phyloP scores from a whole-genome alignment of 345 rosid genomes.

The Acer saccharum region DNA sequence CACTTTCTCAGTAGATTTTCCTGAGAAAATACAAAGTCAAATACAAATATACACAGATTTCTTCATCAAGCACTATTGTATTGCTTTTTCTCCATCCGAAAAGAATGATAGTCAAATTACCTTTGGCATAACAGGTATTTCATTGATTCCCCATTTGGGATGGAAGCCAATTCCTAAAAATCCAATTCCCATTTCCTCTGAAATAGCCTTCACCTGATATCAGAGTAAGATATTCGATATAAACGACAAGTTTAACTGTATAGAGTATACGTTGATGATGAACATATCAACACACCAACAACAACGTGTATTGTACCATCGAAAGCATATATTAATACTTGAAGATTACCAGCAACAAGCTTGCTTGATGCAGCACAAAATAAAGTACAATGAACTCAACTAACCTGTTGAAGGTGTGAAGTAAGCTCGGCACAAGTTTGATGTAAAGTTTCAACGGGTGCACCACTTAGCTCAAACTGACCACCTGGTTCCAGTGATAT shows the following conservation, averaged over 20 bases:
- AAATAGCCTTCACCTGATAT: constrained; percentile 89
- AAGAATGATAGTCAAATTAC: constrained; percentile 25
- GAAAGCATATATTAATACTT: neutral
- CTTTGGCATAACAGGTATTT: constrained; percentile 98
- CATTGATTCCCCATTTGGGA: constrained; percentile 84
- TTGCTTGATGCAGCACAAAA: neutral
- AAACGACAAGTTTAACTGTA: constrained; percentile 4
- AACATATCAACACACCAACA: too few relatives aligned
- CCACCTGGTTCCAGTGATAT: constrained; percentile 99
- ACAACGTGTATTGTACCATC: too few relatives aligned
- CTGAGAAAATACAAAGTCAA: too few relatives aligned
- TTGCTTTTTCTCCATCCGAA: too few relatives aligned
- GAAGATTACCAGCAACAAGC: constrained; percentile 5
- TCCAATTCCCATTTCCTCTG: constrained; percentile 99
- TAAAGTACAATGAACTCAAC: constrained; percentile 10
- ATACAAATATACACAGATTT: too few relatives aligned
- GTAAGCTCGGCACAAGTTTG: constrained; percentile 99
- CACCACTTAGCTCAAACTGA: constrained; percentile 98
- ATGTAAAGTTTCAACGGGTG: constrained; percentile 98
- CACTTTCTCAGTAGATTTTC: too few relatives aligned
- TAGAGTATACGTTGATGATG: neutral
- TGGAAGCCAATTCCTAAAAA: constrained; percentile 98
- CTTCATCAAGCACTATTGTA: too few relatives aligned
- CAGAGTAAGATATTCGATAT: neutral
- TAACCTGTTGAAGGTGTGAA: constrained; percentile 97